These are phyloP conservation scores for Leptosphaerulina australis DNA, from an alignment of 2,329 filamentous ascomycete genomes.

Conservation along the genomic window DNA sequence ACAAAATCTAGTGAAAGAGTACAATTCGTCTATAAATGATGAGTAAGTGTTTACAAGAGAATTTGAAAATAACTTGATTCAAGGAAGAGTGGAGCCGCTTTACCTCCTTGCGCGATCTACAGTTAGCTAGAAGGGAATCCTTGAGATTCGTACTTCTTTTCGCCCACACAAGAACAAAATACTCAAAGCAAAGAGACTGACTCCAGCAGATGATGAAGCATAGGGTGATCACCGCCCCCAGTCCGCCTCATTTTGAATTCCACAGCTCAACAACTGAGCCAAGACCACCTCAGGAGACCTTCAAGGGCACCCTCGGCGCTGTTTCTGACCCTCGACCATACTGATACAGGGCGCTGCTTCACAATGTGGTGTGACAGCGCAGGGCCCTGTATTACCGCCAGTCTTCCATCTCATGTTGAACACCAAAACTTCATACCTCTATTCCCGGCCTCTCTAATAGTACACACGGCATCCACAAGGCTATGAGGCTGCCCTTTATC, in stretches of 20 bases:
- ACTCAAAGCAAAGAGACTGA: not conserved
- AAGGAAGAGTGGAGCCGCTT: too few species aligned
- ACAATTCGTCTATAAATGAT: not conserved
- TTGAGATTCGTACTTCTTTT: not conserved
- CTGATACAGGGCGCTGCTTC: not conserved
- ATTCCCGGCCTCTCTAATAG: not conserved
- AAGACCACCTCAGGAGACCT: not conserved
- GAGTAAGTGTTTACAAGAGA: not conserved
- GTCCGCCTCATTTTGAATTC: too few species aligned
- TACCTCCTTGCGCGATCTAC: not conserved
- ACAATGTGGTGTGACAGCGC: not conserved
- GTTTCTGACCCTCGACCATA: not conserved
- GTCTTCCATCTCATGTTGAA: not conserved
- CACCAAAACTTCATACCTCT: not conserved
- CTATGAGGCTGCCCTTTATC: not conserved
- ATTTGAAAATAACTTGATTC: not conserved
- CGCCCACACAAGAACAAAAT: not conserved
- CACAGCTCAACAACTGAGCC: too few species aligned
- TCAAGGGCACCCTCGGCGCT: not conserved
- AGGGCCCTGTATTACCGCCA: not conserved
- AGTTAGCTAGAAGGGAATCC: not conserved
- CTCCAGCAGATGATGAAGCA: too few species aligned
- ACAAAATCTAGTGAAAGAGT: not conserved
- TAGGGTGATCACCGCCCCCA: too few species aligned
- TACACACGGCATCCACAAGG: not conserved